Conservation (phyloP, 2,329 filamentous ascomycete genomes). For the Tolypocladium amazonense region DNA sequence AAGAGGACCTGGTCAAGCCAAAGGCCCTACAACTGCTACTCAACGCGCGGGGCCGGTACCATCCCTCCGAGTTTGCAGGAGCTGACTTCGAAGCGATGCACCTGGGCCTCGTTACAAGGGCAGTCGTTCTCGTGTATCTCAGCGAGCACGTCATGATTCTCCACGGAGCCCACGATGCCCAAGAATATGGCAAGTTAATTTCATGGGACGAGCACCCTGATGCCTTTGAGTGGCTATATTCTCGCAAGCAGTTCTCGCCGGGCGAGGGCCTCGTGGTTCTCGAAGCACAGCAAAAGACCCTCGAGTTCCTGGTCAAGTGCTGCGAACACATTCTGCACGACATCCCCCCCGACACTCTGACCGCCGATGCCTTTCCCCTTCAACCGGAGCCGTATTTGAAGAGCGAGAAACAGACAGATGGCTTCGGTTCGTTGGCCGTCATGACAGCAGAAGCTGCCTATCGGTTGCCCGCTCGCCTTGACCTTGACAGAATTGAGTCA, state of each 20-base stretch:
- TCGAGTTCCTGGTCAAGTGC: conserved; percentile 37
- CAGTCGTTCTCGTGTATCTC: conserved; percentile 16
- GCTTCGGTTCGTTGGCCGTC: conserved; percentile 25
- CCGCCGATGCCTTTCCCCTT: conserved; percentile 16
- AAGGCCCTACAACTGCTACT: conserved; percentile 38
- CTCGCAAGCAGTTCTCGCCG: conserved; percentile 25
- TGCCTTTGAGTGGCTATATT: conserved; percentile 24
- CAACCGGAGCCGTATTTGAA: conserved; percentile 25
- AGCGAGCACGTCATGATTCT: conserved; percentile 23
- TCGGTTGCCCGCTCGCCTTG: conserved; percentile 31
- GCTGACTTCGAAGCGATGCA: conserved; percentile 28
- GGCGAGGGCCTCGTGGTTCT: conserved; percentile 39
- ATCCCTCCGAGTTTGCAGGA: conserved; percentile 34
- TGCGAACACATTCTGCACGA: conserved; percentile 40
- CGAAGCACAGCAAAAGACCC: conserved; percentile 36
- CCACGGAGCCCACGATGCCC: conserved; percentile 11
- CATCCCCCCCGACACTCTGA: conserved; percentile 21
- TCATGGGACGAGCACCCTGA: conserved; percentile 21
- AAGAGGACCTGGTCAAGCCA: conserved; percentile 38
- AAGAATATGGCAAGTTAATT: conserved; percentile 25
- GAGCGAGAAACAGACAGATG: conserved; percentile 15
- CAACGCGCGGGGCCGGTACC: conserved; percentile 36
- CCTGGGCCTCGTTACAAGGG: conserved; percentile 11
- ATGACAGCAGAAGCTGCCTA: conserved; percentile 43
- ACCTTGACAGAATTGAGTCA: conserved; percentile 31